Percentiles rank a stretch among this genome's conserved stretches.
Conservation (phyloP, 768 basidiomycete genomes). For the Boletus speciosus region DNA sequence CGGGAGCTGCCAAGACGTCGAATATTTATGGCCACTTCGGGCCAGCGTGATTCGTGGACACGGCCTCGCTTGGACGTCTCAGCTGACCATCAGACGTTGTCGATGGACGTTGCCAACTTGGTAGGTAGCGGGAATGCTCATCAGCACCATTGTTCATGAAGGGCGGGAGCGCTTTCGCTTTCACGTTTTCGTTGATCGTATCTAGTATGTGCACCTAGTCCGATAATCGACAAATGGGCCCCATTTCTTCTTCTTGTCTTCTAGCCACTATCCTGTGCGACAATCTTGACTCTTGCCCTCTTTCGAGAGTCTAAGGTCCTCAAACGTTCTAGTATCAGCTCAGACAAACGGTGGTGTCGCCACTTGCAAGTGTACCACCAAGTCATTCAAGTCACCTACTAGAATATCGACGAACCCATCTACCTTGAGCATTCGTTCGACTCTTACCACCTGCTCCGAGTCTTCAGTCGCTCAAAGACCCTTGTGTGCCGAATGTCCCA, state of each 20-base stretch:
- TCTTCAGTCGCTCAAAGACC: slow-evolving; percentile 6
- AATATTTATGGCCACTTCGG: not conserved
- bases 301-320: not conserved
- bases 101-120: not conserved
- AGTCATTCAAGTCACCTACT: not conserved
- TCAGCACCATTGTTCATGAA: not conserved
- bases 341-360: not conserved
- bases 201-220: no score
- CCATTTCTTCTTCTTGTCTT: no score
- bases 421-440: not conserved
- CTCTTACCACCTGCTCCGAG: slow-evolving; percentile 10
- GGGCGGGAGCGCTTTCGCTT: no score
- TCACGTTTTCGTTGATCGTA: no score
- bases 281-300: no score
- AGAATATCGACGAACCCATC: slow-evolving; percentile 7
- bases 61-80: not conserved
- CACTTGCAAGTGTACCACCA: not conserved
- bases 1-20: not conserved
- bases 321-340: not conserved
- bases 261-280: no score
- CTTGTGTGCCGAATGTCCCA: slow-evolving; percentile 9
- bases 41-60: not conserved
- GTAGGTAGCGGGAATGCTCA: not conserved
- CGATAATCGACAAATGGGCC: no score
- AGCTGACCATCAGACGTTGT: not conserved